Conservation (phyloP, 768 basidiomycete species). For the Pisolithus tinctorius region DNA sequence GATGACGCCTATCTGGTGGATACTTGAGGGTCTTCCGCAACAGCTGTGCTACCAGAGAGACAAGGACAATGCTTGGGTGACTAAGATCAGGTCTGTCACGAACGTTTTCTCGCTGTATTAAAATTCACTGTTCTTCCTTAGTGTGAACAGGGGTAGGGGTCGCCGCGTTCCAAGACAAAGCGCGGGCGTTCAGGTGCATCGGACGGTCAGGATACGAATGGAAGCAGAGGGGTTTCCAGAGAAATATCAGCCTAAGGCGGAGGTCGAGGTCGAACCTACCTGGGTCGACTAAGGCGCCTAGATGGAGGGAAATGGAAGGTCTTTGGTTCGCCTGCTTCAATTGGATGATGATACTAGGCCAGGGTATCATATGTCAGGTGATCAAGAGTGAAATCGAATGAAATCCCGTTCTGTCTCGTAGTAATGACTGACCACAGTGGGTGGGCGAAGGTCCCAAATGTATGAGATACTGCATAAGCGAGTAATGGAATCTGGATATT, state of each 20-base stretch:
- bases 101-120: background rate
- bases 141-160: conserved; percentile 36
- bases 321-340: too few relatives aligned
- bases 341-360: too few relatives aligned
- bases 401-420: too few relatives aligned
- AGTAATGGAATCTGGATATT: too few relatives aligned
- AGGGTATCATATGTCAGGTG: too few relatives aligned
- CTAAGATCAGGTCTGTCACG: conserved; percentile 12
- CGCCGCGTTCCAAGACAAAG: conserved; percentile 37
- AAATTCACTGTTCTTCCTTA: background rate
- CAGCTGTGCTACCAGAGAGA: conserved; percentile 5
- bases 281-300: conserved; percentile 24
- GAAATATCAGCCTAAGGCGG: conserved; percentile 37
- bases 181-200: conserved; percentile 36
- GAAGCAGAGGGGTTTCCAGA: conserved; percentile 34
- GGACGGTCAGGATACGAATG: conserved; percentile 44
- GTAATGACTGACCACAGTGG: too few relatives aligned
- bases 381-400: too few relatives aligned
- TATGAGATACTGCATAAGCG: too few relatives aligned
- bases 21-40: background rate
- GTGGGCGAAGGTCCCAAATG: too few relatives aligned
- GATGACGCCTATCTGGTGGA: conserved; percentile 14
- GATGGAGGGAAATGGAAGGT: too few relatives aligned
- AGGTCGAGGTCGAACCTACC: conserved; percentile 28
- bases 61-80: conserved; percentile 5